These are phyloP conservation scores for Acrocalymma vagum DNA, from an alignment of 2,329 filamentous ascomycete genomes.

Conservation along the genomic window DNA sequence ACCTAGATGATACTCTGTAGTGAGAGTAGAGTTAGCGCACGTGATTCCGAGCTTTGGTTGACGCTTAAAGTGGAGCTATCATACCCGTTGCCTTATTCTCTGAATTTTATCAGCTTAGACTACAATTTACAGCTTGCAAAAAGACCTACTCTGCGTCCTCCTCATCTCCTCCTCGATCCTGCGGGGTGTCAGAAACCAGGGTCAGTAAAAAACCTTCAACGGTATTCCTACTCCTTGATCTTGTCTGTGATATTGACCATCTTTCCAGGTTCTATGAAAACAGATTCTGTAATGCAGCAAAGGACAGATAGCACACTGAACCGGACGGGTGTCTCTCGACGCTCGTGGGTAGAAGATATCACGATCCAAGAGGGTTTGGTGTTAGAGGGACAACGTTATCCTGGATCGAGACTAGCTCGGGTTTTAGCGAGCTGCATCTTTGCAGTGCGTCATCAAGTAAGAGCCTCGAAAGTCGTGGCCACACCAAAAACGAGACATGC, in stretches of 20 bases:
- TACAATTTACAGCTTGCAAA: background rate
- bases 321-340: slow-evolving; percentile 9
- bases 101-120: slow-evolving; percentile 55
- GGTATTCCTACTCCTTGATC: slow-evolving; percentile 87
- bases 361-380: slow-evolving; percentile 46
- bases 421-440: slow-evolving; percentile 28
- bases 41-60: slow-evolving; percentile 5
- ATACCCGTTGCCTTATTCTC: slow-evolving; percentile 99
- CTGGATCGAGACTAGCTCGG: slow-evolving; percentile 21
- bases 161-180: slow-evolving; percentile 99
- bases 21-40: slow-evolving; percentile 22
- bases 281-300: background rate
- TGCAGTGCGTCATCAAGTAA: slow-evolving; percentile 39
- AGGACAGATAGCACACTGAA: slow-evolving; percentile 16
- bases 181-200: slow-evolving; percentile 43
- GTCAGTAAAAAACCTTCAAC: slow-evolving; percentile 34
- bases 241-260: slow-evolving; percentile 99
- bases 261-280: slow-evolving; percentile 34
- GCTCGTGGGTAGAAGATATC: slow-evolving; percentile 24
- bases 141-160: slow-evolving; percentile 87
- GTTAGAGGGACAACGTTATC: slow-evolving; percentile 30
- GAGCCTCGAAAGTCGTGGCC: slow-evolving; percentile 1
- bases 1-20: slow-evolving; percentile 93
- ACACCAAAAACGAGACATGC: slow-evolving; percentile 15
- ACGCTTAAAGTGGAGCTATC: slow-evolving; percentile 33